Conservation (phyloP, 768 basidiomycete genomes). For the Calocybe indica region DNA sequence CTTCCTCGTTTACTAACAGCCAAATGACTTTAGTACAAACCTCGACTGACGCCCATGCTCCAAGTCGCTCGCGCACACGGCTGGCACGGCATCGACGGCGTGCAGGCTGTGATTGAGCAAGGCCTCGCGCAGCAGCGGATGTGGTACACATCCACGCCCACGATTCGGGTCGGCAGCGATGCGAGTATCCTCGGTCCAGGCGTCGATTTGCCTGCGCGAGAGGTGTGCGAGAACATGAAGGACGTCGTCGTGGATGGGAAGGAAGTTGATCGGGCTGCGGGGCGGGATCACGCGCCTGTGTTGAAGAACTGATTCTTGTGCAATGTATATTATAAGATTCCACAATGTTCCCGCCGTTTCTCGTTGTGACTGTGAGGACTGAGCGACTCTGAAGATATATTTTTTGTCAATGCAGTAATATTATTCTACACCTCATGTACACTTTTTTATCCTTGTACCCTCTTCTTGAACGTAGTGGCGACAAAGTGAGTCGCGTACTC, state of each 20-base stretch:
- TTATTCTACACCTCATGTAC: neutral
- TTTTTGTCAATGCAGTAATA: too few relatives aligned
- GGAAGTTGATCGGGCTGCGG: constrained; percentile 11
- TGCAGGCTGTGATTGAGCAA: constrained; percentile 31
- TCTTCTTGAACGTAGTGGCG: neutral
- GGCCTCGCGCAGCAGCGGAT: constrained; percentile 33
- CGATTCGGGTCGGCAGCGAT: constrained; percentile 11
- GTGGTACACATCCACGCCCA: constrained; percentile 19
- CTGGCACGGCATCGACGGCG: constrained; percentile 27
- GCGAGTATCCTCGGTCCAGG: constrained; percentile 4
- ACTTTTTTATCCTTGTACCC: neutral
- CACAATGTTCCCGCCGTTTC: too few relatives aligned
- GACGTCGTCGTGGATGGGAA: constrained; percentile 8
- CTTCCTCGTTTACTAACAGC: neutral
- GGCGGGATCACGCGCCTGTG: neutral
- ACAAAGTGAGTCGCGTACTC: neutral
- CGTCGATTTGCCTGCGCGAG: constrained; percentile 9
- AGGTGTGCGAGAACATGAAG: constrained; percentile 12
- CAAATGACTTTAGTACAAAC: constrained; percentile 19
- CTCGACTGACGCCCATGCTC: constrained; percentile 24
- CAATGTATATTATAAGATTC: too few relatives aligned
- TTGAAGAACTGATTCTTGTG: too few relatives aligned
- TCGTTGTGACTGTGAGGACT: too few relatives aligned
- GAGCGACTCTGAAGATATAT: too few relatives aligned
- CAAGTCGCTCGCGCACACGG: constrained; percentile 25